phyloP scores from a whole-genome alignment of 2,329 filamentous ascomycete species.

The Ceratocystis huliohia region DNA sequence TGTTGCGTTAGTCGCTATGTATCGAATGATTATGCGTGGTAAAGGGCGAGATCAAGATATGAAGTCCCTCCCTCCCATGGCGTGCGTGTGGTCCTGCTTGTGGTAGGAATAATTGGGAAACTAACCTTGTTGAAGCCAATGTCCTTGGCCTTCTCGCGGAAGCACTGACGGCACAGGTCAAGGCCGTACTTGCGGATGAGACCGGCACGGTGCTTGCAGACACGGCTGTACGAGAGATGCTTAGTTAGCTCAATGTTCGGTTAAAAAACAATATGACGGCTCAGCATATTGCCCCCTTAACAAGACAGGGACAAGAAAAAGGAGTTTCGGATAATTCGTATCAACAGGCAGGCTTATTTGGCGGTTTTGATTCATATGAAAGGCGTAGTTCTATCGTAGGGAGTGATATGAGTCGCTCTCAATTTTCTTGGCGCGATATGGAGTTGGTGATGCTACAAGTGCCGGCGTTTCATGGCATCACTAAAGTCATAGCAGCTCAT shows the following conservation, averaged over 20 bases:
- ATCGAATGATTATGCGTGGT: neutral
- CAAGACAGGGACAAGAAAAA: constrained; percentile 28
- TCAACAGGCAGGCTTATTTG: neutral
- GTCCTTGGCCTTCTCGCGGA: constrained; percentile 60
- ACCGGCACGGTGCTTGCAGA: constrained; percentile 90
- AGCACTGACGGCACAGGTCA: constrained; percentile 73
- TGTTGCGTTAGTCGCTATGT: constrained; percentile 10
- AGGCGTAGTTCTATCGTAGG: neutral
- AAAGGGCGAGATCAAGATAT: neutral
- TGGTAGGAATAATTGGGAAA: constrained; percentile 7
- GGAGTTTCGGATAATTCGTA: constrained; percentile 41
- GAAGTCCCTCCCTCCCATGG: neutral
- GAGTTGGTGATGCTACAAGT: neutral
- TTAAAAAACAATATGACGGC: neutral
- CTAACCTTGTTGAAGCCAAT: constrained; percentile 62
- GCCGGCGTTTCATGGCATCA: too few species aligned
- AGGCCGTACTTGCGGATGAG: constrained; percentile 99
- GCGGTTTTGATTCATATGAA: neutral
- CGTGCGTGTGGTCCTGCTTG: neutral
- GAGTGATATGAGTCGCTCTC: neutral
- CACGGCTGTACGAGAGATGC: constrained; percentile 37
- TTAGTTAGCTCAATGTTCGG: constrained; percentile 12
- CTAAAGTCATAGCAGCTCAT: too few species aligned
- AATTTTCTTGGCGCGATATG: neutral
- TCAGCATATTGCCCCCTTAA: neutral